phyloP scores from a whole-genome alignment of 78 protist genomes.

The Dictyostelium capitatum region DNA sequence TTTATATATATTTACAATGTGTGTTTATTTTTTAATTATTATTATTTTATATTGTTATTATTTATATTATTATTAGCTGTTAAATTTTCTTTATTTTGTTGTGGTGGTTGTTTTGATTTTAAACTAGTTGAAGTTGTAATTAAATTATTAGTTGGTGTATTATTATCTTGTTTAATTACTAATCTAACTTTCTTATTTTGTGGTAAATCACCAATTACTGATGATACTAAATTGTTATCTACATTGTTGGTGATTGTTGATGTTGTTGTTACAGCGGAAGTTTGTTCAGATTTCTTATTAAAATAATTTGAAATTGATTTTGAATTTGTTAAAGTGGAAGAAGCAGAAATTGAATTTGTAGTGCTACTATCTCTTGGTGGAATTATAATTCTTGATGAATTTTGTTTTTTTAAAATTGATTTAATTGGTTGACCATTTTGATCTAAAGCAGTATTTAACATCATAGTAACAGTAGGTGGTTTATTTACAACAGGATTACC shows the following conservation, averaged over 20 bases:
- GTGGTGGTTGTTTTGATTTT: neutral
- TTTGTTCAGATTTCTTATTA: neutral
- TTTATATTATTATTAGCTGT: neutral
- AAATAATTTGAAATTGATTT: slow-evolving; percentile 6
- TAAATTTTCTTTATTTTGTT: slow-evolving; percentile 11
- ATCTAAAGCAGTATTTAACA: neutral
- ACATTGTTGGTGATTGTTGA: neutral
- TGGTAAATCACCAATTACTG: neutral
- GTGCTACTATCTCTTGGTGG: slow-evolving; percentile 9
- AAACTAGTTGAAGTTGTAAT: slow-evolving; percentile 12
- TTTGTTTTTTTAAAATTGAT: slow-evolving; percentile 33
- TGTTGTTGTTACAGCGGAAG: neutral
- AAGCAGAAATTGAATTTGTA: slow-evolving; percentile 4
- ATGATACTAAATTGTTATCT: neutral
- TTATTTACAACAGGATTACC: neutral
- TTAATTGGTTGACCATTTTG: slow-evolving; percentile 41
- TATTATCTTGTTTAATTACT: slow-evolving; percentile 9
- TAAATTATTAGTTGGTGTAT: slow-evolving; percentile 13
- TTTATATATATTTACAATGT: neutral
- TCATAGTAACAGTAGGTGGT: neutral
- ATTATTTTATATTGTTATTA: neutral
- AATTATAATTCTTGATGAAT: neutral
- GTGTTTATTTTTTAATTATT: neutral
- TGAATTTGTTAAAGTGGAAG: slow-evolving; percentile 4
- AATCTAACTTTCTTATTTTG: slow-evolving; percentile 26